phyloP scores from a whole-genome alignment of 2,329 filamentous ascomycete species.

The Hypoxylon sp. region DNA sequence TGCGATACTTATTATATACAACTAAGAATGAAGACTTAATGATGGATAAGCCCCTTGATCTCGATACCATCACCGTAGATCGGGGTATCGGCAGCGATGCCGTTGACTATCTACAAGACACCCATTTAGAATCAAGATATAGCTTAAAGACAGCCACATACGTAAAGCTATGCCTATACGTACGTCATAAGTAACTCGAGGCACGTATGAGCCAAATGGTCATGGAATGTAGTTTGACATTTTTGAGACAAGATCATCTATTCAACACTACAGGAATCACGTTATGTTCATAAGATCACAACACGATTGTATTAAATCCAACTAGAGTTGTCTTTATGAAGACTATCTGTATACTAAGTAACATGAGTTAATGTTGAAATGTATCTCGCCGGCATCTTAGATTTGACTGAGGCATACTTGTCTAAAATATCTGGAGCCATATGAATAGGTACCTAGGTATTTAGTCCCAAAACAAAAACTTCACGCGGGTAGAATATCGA shows the following conservation, averaged over 20 bases:
- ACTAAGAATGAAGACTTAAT: constrained; percentile 1
- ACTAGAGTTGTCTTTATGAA: not conserved
- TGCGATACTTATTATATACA: constrained; percentile 20
- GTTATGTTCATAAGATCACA: not conserved
- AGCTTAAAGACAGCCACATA: constrained; percentile 18
- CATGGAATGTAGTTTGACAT: constrained; percentile 19
- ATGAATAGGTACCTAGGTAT: no score
- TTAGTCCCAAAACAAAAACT: no score
- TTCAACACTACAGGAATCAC: not conserved
- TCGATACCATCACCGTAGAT: constrained; percentile 13
- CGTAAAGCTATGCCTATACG: constrained; percentile 7
- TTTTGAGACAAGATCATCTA: constrained; percentile 18
- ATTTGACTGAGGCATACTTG: no score
- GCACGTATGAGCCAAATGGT: not conserved
- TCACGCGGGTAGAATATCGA: not conserved
- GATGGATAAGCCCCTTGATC: not conserved
- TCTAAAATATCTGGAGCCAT: no score
- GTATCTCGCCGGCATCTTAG: not conserved
- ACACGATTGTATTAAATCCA: not conserved
- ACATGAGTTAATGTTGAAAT: not conserved
- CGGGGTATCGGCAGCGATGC: constrained; percentile 1
- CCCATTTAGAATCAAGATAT: not conserved
- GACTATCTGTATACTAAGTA: not conserved
- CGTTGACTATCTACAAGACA: not conserved
- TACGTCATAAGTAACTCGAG: constrained; percentile 5